These are phyloP conservation scores for Vanrija humicola DNA, from an alignment of 1,284 basidiomycete species.

Conservation along the genomic window DNA sequence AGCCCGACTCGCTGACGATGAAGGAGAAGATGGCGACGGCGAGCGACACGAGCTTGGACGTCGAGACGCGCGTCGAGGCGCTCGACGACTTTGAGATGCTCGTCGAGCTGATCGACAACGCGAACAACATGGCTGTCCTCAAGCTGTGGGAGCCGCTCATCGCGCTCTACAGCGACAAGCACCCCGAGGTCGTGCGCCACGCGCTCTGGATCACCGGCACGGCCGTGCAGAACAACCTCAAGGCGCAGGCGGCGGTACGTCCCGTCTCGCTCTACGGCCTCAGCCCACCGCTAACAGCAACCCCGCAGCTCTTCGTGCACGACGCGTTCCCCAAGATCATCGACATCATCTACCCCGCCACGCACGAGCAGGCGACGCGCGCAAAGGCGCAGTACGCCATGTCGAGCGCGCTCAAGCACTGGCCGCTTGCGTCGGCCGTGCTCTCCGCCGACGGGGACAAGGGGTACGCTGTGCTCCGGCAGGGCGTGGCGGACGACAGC, in stretches of 20 bases:
- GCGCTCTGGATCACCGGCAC: constrained; percentile 91
- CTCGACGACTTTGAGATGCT: constrained; percentile 96
- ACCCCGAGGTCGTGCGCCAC: constrained; percentile 65
- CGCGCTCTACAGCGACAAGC: constrained; percentile 58
- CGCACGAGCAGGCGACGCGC: constrained; percentile 44
- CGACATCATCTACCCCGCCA: constrained; percentile 58
- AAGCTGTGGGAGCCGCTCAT: constrained; percentile 84
- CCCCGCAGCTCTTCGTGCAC: constrained; percentile 63
- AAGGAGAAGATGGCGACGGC: constrained; percentile 76
- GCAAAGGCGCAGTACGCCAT: constrained; percentile 85
- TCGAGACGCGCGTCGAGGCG: constrained; percentile 69
- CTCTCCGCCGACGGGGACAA: constrained; percentile 14
- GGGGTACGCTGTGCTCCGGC: constrained; percentile 29
- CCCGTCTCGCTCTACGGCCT: background rate
- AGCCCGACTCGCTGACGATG: constrained; percentile 78
- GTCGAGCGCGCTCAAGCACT: constrained; percentile 77
- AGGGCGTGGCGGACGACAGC: constrained; percentile 61
- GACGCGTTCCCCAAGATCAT: constrained; percentile 67
- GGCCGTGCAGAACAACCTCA: constrained; percentile 90
- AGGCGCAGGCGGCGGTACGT: constrained; percentile 78
- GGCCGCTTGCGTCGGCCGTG: constrained; percentile 25
- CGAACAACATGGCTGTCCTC: constrained; percentile 80
- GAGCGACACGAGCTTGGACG: constrained; percentile 58
- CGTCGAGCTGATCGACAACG: constrained; percentile 92
- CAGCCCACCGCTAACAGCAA: background rate